These are phyloP conservation scores for Actinomortierella wolfii DNA, from an alignment of 371 early-diverging fungal species.

Conservation along the genomic window DNA sequence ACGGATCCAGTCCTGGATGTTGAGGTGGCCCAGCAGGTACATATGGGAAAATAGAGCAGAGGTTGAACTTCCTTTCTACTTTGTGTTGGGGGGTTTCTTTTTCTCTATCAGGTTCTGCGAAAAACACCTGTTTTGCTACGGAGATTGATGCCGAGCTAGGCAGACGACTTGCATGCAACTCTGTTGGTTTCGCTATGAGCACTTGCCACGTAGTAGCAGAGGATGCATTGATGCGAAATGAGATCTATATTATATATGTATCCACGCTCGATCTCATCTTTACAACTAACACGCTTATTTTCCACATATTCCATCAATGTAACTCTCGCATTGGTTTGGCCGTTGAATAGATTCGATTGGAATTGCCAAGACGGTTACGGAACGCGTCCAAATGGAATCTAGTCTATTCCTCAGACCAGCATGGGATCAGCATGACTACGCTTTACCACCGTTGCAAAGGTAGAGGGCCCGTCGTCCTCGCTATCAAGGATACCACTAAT, in stretches of 20 bases:
- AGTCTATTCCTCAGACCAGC: slow-evolving; percentile 88
- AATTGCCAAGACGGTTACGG: slow-evolving; percentile 66
- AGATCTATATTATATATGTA: background rate
- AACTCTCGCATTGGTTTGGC: background rate
- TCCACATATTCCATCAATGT: background rate
- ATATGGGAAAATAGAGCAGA: background rate
- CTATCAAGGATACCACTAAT: slow-evolving; percentile 70
- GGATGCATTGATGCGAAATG: background rate
- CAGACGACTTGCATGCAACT: too few species aligned
- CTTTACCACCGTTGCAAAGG: slow-evolving; percentile 66
- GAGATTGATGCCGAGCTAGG: too few species aligned
- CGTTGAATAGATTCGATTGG: slow-evolving; percentile 26
- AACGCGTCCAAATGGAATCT: slow-evolving; percentile 76
- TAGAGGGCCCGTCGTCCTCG: slow-evolving; percentile 74
- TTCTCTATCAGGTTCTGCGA: background rate
- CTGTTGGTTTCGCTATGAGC: background rate
- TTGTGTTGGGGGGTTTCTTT: background rate
- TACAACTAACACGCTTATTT: too few species aligned
- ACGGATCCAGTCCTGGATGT: slow-evolving; percentile 56
- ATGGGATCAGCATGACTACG: slow-evolving; percentile 87
- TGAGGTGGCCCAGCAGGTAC: slow-evolving; percentile 55
- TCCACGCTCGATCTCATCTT: too few species aligned
- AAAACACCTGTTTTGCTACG: background rate
- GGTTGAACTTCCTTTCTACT: background rate
- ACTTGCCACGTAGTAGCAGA: background rate